These are phyloP conservation scores for Anthracocystis walkeri DNA, from an alignment of 1,284 basidiomycete species.

Conservation along the genomic window DNA sequence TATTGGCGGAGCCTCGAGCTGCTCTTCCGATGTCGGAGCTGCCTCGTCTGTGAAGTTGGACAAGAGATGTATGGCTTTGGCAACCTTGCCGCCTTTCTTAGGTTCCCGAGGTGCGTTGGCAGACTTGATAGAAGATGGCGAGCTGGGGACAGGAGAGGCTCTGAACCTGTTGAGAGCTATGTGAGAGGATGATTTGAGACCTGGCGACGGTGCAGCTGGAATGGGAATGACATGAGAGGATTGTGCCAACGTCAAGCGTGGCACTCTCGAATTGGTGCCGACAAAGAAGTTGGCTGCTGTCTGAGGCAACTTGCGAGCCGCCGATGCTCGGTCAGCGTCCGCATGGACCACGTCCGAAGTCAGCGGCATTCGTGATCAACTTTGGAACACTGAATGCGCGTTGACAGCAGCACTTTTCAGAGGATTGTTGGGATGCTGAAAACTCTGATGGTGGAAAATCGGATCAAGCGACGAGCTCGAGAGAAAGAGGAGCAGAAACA, in stretches of 20 bases:
- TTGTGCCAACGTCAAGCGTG: slow-evolving; percentile 39
- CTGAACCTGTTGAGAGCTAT: slow-evolving; percentile 3
- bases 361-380: neutral
- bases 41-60: neutral
- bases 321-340: slow-evolving; percentile 24
- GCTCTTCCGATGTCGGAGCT: neutral
- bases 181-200: slow-evolving; percentile 5
- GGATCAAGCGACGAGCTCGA: no score
- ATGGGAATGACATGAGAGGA: slow-evolving; percentile 35
- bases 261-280: slow-evolving; percentile 47
- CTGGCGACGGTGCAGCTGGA: slow-evolving; percentile 9
- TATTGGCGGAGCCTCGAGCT: neutral
- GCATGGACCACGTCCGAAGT: neutral
- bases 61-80: slow-evolving; percentile 26
- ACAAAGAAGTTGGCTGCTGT: slow-evolving; percentile 53
- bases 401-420: neutral
- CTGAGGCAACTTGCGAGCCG: slow-evolving; percentile 45
- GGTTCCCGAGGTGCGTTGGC: slow-evolving; percentile 1
- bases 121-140: slow-evolving; percentile 6
- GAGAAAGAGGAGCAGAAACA: no score
- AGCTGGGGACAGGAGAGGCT: slow-evolving; percentile 12
- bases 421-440: no score
- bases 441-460: no score
- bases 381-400: slow-evolving; percentile 1
- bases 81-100: slow-evolving; percentile 16